Evolutionary conservation across 2,329 filamentous ascomycete species (phyloP), one percentile per base, ranked within the genome.

Genomic region (Sclerotinia subarctica): DNA sequence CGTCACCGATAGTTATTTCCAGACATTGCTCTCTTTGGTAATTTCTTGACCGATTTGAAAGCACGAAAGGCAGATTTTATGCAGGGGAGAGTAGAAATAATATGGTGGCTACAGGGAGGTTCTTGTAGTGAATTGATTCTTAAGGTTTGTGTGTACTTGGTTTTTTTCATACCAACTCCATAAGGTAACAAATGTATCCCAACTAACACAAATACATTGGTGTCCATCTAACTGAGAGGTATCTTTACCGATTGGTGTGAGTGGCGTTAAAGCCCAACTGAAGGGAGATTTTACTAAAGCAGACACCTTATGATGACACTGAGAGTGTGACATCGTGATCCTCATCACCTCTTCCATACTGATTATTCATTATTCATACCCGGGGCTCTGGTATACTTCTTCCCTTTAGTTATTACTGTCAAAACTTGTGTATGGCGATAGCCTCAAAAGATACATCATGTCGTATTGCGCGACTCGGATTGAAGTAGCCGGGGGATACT

Each of bases 111-210:
- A 24, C 11, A 13, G 4, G 11, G 5, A 53, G 26, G 32, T 17
- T 29, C 19, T 21, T 11, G 21, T 1, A 53, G 17, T 54, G 26
- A 5, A 13, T 4, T 13, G 17, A 11, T 8, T 21, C 17, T 54
- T 29, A 6, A 11, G 17, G 1, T 1, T 21, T 32, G 10, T 32
- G 8, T 11, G 11, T 4, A 21, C 1, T 0, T 21, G 0, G 10
- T 1, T 54, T 35, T 35, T 38, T 13, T 15, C 8, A 38, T 13
- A 38, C 38, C 13, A 38, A 38, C 38, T 38, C 13, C 11, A 38
- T 15, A 13, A 38, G 8, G 3, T 13, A 38, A 38, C 38, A 13
- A 38, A 38, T 38, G 38, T 38, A 38, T 13, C 10, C 38, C 38
- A 38, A 38, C 11, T 13, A 38, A 3, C 38, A 38, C 11, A 38